Percentiles rank a stretch among this genome's conserved stretches.
These are phyloP conservation scores for Erythrophleum fordii DNA, from an alignment of 306 rosid genomes.

Conservation along the genomic window DNA sequence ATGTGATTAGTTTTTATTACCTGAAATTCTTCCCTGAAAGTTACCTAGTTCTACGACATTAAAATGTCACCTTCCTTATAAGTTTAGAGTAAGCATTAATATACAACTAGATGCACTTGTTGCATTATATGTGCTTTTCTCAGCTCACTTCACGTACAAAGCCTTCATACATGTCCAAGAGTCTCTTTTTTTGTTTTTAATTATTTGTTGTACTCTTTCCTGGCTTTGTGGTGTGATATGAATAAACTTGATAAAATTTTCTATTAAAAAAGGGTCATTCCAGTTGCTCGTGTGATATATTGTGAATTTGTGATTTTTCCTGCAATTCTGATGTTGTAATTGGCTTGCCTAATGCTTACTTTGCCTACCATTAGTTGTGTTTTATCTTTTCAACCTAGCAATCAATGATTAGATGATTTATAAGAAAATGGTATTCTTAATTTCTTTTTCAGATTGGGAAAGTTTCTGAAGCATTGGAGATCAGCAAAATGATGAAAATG, in stretches of 20 bases:
- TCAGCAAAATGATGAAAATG: conserved; percentile 75
- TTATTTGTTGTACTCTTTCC: background rate
- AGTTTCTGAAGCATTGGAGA: conserved; percentile 84
- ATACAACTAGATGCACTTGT: background rate
- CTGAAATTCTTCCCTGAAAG: background rate
- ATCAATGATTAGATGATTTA: background rate
- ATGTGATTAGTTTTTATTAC: background rate
- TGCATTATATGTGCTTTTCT: background rate
- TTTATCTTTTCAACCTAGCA: background rate
- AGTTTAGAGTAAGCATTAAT: background rate
- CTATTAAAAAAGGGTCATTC: background rate
- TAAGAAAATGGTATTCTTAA: background rate
- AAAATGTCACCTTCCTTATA: background rate
- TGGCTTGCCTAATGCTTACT: background rate
- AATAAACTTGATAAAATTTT: background rate
- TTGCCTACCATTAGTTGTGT: conserved; percentile 10
- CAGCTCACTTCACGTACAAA: background rate
- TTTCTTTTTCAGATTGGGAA: conserved; percentile 78
- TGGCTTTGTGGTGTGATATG: background rate
- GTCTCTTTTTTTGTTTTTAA: background rate
- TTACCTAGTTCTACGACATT: background rate
- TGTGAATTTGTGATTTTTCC: background rate
- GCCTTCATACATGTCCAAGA: background rate
- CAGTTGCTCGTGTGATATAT: background rate
- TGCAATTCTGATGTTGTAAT: background rate